A percentile compares a stretch with the other conserved stretches of the same genome.
Evolutionary conservation across 495 filamentous ascomycete species (phyloP).

Genomic region (Xylaria intraflava): DNA sequence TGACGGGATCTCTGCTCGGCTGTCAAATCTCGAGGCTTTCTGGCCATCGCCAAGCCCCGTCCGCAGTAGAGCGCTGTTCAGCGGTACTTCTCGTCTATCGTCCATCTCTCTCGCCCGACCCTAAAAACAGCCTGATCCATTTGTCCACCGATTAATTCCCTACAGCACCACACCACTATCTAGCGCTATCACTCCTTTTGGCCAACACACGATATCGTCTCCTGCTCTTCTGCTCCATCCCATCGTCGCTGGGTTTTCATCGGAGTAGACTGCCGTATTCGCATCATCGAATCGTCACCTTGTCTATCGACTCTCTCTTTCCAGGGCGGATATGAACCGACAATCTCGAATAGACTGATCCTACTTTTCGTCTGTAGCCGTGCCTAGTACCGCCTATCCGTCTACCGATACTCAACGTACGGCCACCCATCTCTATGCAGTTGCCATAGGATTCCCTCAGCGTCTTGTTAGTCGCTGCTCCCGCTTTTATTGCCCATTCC

Average conservation of each 20-base stretch:
- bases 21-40: not conserved
- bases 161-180: not conserved
- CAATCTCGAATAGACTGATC: constrained; percentile 8
- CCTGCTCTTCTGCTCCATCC: not conserved
- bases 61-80: not conserved
- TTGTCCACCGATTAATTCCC: not conserved
- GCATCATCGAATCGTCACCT: not conserved
- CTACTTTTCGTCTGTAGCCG: constrained; percentile 13
- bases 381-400: constrained; percentile 9
- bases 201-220: not conserved
- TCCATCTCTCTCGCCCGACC: not conserved
- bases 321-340: constrained; percentile 23
- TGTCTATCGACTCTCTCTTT: constrained; percentile 15
- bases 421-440: constrained; percentile 31
- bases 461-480: constrained; percentile 38
- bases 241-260: not conserved
- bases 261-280: not conserved
- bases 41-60: not conserved
- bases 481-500: constrained; percentile 1
- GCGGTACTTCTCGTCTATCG: not conserved
- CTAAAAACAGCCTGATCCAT: not conserved
- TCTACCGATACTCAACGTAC: constrained; percentile 5
- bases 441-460: constrained; percentile 33
- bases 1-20: not conserved
- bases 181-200: not conserved